Conservation (phyloP, 345 rosid species). For the Citropsis articulata region DNA sequence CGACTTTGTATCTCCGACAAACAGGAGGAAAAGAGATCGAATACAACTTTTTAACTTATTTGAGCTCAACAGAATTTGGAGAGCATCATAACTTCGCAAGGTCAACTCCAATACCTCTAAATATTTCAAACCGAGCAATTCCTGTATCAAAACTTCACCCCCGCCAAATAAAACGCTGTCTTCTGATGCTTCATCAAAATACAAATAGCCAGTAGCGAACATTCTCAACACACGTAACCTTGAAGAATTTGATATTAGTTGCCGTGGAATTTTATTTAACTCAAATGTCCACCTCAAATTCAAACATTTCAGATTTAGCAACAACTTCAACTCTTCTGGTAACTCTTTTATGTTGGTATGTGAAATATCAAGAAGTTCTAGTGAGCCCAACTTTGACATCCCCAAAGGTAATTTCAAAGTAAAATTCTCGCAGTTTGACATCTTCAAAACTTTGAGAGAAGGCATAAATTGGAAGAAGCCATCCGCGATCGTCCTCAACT, state of each 20-base stretch:
- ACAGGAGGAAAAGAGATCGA: neutral
- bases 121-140: conserved; percentile 6
- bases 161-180: neutral
- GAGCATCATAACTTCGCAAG: neutral
- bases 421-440: conserved; percentile 24
- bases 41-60: neutral
- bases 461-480: conserved; percentile 1
- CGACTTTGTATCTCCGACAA: neutral
- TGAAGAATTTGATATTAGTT: too few relatives aligned
- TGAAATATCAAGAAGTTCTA: too few relatives aligned
- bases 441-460: conserved; percentile 28
- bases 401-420: neutral
- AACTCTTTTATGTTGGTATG: too few relatives aligned
- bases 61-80: neutral
- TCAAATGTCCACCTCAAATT: too few relatives aligned
- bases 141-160: neutral
- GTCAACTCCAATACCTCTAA: neutral
- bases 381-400: too few relatives aligned
- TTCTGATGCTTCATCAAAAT: too few relatives aligned
- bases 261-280: too few relatives aligned
- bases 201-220: rapidly evolving
- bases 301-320: too few relatives aligned
- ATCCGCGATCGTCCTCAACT: neutral
- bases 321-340: too few relatives aligned
- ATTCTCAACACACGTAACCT: too few relatives aligned